Conservation (phyloP, 2,329 filamentous ascomycete genomes). For the Xylaria sp. region DNA sequence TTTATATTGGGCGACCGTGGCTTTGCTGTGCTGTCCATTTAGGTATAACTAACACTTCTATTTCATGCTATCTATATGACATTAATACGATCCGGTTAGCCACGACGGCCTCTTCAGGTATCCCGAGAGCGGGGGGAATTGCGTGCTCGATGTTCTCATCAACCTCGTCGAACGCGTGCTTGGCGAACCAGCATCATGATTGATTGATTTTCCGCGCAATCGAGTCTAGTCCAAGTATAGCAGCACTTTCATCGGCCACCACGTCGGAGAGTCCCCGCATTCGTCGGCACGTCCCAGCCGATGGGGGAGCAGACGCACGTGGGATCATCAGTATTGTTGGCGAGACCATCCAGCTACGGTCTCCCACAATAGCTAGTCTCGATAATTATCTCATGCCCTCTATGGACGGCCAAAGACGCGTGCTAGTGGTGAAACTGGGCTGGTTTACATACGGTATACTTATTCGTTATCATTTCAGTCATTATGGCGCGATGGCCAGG, state of each 20-base stretch:
- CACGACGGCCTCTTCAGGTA: neutral
- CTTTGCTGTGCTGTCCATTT: neutral
- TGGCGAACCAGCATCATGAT: slow-evolving; percentile 6
- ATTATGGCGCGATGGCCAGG: slow-evolving; percentile 3
- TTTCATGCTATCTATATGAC: neutral
- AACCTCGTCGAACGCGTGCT: slow-evolving; percentile 31
- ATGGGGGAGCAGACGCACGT: neutral
- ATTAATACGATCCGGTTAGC: slow-evolving; percentile 10
- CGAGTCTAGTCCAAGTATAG: neutral
- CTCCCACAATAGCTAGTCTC: neutral
- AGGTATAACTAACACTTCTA: neutral
- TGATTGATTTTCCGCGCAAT: neutral
- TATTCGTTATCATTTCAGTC: slow-evolving; percentile 2
- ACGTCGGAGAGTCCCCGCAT: neutral
- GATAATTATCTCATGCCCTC: neutral
- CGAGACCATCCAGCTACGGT: neutral
- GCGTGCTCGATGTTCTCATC: slow-evolving; percentile 24
- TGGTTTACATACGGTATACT: neutral
- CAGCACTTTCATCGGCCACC: neutral
- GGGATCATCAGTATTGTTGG: neutral
- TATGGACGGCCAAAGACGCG: neutral
- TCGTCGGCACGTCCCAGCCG: neutral
- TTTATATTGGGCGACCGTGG: neutral
- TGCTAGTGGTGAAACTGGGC: neutral
- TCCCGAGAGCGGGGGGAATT: slow-evolving; percentile 16